Evolutionary conservation across 1,139 yeast genomes (phyloP), one percentile per base, ranked within the genome.

Genomic region (Saccharomyces pastorianus): DNA sequence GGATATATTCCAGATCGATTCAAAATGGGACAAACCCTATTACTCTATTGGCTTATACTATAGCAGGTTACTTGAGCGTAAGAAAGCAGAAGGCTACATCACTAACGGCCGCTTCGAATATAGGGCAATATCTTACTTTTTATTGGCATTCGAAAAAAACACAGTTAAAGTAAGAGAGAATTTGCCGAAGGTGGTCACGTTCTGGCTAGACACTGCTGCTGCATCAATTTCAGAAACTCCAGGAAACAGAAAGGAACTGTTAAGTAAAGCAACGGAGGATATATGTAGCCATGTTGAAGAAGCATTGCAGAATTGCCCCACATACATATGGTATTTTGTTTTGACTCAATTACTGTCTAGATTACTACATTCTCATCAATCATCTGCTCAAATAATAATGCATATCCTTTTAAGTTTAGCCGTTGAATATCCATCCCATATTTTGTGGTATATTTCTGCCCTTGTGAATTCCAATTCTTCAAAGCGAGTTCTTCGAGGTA

Each of bases 121-220:
- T 28, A 79, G 79, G 41, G 83, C 90, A 28, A 82, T 90, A 6
- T 71, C 80, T 6, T 78, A 80, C 54, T 89, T 88, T 62, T 71
- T 86, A 44, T 76, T 80, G 32, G 85, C 96, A 0, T 78, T 91
- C 51, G 81, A 81, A 14, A 78, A 79, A 54, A 95, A 96, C 0
- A 77, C 84, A 6, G 79, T 81, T 49, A 86, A 82, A 65, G 78
- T 88, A 3, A 84, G 84, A 64, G 98, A 95, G 69, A 88, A 95
- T 0, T 72, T 95, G 25, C 99, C 99, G 0, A 90, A 90, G 65
- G 80, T 90, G 26, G 78, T 93, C 6, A 91, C 97, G 0, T 78
- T 90, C 20, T 95, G 99, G 99, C 74, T 95, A 20, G 97, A 93
- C 64, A 88, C 85, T 67, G 87, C 91, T 2, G 81, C 74, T 11